Evolutionary conservation across 176 grass and related monocot genomes (phyloP).

Genomic region (Zizania latifolia): DNA sequence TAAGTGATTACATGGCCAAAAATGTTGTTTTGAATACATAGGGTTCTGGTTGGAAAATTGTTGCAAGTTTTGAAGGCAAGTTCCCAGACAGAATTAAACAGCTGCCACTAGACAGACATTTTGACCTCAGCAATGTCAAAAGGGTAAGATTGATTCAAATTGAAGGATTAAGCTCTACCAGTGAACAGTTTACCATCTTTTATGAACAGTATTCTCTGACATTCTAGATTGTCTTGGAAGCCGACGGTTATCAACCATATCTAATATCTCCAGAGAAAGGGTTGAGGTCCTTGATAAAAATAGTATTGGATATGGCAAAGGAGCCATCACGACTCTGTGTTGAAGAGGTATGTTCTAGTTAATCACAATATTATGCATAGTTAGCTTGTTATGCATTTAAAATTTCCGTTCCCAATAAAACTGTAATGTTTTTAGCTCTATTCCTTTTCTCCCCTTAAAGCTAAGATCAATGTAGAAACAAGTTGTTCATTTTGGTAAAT

Average conservation of each 20-base stretch:
- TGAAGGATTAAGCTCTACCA: slow-evolving; percentile 7
- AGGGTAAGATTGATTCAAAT: slow-evolving; percentile 40
- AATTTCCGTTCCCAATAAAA: neutral
- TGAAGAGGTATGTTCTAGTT: slow-evolving; percentile 58
- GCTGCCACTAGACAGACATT: slow-evolving; percentile 79
- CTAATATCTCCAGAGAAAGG: slow-evolving; percentile 96
- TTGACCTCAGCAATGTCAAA: slow-evolving; percentile 92
- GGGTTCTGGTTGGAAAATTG: slow-evolving; percentile 91
- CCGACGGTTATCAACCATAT: slow-evolving; percentile 94
- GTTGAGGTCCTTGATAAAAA: slow-evolving; percentile 89
- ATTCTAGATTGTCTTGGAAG: slow-evolving; percentile 88
- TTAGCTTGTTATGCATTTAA: neutral
- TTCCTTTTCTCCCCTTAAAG: neutral
- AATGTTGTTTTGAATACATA: slow-evolving; percentile 34
- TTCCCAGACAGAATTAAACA: slow-evolving; percentile 93
- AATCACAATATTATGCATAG: neutral
- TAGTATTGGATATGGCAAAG: slow-evolving; percentile 91
- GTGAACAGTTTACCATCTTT: neutral
- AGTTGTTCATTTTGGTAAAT: neutral
- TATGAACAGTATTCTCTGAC: slow-evolving; percentile 7
- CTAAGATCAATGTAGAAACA: neutral
- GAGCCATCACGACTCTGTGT: slow-evolving; percentile 88
- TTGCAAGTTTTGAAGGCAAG: slow-evolving; percentile 91
- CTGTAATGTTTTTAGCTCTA: neutral
- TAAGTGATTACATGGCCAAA: neutral